phyloP scores from a whole-genome alignment of 192 early-diverging fungal genomes.

The Geranomyces michiganensis region DNA sequence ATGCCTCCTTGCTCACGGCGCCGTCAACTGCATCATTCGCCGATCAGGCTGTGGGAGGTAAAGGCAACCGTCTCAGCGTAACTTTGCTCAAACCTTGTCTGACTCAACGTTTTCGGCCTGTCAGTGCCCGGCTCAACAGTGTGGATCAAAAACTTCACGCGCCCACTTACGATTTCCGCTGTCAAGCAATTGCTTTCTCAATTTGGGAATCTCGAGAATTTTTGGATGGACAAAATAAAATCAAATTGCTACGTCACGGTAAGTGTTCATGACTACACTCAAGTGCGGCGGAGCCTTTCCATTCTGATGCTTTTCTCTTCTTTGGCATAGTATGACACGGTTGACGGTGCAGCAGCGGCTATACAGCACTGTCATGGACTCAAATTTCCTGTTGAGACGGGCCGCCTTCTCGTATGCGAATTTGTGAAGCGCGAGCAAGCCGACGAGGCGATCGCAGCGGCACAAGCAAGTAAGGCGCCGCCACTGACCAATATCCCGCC shows the following conservation, averaged over 20 bases:
- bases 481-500: not conserved
- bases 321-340: constrained; percentile 28
- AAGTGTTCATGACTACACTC: not conserved
- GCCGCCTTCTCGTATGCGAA: constrained; percentile 14
- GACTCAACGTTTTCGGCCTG: no score
- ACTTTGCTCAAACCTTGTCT: no score
- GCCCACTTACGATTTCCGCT: constrained; percentile 35
- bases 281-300: not conserved
- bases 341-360: constrained; percentile 17
- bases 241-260: constrained; percentile 49
- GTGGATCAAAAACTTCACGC: constrained; percentile 35
- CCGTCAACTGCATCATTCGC: no score
- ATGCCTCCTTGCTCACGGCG: no score
- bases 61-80: no score
- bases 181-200: constrained; percentile 29
- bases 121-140: constrained; percentile 7
- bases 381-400: constrained; percentile 34
- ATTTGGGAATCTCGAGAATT: constrained; percentile 35
- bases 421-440: constrained; percentile 14
- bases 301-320: not conserved
- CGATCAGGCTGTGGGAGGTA: no score
- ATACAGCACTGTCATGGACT: constrained; percentile 18
- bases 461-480: not conserved
- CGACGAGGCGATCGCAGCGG: constrained; percentile 20
- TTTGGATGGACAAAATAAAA: constrained; percentile 56